Conservation (phyloP, 352 stramenopile species). For the Sclerospora graminicola region DNA sequence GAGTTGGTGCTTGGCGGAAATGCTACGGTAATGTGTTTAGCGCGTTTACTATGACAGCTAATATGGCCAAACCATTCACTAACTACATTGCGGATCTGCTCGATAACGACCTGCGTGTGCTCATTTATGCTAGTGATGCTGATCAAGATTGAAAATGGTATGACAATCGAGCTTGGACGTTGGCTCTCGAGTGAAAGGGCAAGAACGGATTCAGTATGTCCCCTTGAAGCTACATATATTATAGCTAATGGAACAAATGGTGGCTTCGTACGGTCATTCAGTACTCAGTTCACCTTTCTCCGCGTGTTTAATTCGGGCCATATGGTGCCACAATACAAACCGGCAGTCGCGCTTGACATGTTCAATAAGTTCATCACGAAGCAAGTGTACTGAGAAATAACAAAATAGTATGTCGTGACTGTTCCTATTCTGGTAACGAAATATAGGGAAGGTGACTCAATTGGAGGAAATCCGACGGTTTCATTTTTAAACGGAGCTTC, state of each 20-base stretch:
- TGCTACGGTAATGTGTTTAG: constrained; percentile 93
- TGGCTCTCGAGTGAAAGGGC: constrained; percentile 88
- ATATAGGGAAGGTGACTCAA: too few relatives aligned
- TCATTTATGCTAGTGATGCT: too few relatives aligned
- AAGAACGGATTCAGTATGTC: constrained; percentile 75
- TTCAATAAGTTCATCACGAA: constrained; percentile 85
- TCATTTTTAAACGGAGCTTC: too few relatives aligned
- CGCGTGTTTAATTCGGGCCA: too few relatives aligned
- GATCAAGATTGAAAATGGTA: constrained; percentile 98
- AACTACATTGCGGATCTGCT: constrained; percentile 82
- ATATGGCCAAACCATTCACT: constrained; percentile 93
- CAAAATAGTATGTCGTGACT: too few relatives aligned
- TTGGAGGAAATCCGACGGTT: too few relatives aligned
- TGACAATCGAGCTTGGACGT: constrained; percentile 92
- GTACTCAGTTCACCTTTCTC: constrained; percentile 88
- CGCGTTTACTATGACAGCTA: constrained; percentile 82
- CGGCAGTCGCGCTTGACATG: too few relatives aligned
- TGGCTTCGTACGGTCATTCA: constrained; percentile 36
- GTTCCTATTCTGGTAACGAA: too few relatives aligned
- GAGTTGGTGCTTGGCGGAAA: constrained; percentile 71
- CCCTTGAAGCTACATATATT: constrained; percentile 19
- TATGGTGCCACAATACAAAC: too few relatives aligned
- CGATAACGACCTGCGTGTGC: constrained; percentile 78
- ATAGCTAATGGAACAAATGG: constrained; percentile 16
- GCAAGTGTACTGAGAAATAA: constrained; percentile 23